Evolutionary conservation across 2,329 filamentous ascomycete genomes (phyloP).

Genomic region (Nigrograna mackinnonii): DNA sequence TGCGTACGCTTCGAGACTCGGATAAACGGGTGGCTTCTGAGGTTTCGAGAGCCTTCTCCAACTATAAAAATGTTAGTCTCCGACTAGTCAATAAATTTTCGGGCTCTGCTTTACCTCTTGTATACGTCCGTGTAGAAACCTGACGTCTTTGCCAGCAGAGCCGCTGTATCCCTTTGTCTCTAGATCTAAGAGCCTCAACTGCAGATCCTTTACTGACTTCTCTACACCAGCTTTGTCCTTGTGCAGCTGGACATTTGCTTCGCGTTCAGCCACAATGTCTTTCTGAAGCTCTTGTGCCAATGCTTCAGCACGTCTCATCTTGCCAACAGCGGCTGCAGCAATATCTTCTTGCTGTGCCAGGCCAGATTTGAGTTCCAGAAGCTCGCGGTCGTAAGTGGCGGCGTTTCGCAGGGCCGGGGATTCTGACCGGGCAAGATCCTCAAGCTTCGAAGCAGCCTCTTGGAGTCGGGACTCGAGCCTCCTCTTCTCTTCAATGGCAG

Average conservation of each 20-base stretch:
- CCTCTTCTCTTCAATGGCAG: conserved; percentile 85
- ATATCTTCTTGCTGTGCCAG: conserved; percentile 94
- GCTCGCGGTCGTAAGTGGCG: conserved; percentile 83
- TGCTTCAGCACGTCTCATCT: conserved; percentile 94
- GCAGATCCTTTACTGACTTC: conserved; percentile 87
- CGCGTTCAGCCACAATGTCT: conserved; percentile 84
- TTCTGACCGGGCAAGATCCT: conserved; percentile 83
- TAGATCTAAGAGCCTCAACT: conserved; percentile 86
- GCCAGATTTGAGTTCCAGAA: conserved; percentile 84
- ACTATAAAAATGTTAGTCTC: conserved; percentile 54
- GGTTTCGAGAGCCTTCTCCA: conserved; percentile 83
- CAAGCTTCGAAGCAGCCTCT: conserved; percentile 85
- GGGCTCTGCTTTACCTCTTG: conserved; percentile 73
- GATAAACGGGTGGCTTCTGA: conserved; percentile 79
- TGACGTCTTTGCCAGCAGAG: conserved; percentile 89
- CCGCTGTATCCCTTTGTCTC: conserved; percentile 94
- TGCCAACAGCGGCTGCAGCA: conserved; percentile 86
- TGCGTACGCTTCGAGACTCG: conserved; percentile 85
- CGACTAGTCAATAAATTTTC: background rate
- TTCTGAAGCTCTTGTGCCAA: conserved; percentile 88
- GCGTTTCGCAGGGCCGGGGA: conserved; percentile 88
- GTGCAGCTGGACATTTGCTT: conserved; percentile 78
- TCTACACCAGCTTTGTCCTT: conserved; percentile 89
- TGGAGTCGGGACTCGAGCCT: conserved; percentile 81
- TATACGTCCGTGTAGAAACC: conserved; percentile 90